Base-by-base conservation (phyloP, 1,284 basidiomycete species). In the Ceratobasidium sp. region DNA sequence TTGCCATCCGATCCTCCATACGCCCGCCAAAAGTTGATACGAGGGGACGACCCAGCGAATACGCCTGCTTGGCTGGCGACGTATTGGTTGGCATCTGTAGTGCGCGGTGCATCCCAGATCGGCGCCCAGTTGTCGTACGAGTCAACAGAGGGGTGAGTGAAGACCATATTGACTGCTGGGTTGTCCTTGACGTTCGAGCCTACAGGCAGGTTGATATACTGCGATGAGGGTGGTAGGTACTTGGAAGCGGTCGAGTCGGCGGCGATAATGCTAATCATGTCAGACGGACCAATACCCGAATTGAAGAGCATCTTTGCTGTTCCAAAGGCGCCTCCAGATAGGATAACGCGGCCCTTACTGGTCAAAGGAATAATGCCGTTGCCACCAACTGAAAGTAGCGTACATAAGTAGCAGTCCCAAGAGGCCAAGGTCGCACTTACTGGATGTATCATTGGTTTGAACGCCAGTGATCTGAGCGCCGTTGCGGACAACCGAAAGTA, bases 41-140 rank as follows among this genome's bases (percentile, higher is more conserved):
- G 82, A 7, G 86, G 86, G 1, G 86, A 88, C 8, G 85, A 81
- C 60, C 82, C 79, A 0, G 87, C 82, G 64, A 89, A 82, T 47
- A 87, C 82, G 43, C 87, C 86, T 22, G 85, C 82, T 69, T 82
- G 83, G 72, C 77, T 77, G 43, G 76, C 75, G 22, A 86, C 76
- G 73, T 87, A 88, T 74, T 86, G 85, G 6, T 78, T 77, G 15
- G 83, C 82, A 74, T 88, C 87, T 2, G 85, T 84, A 7, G 82
- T 74, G 22, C 82, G 81, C 8, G 87, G 87, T 74, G 78, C 77
- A 25, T 76, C 77, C 83, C 83, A 86, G 7, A 88, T 83, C 29
- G 69, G 54, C 15, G 82, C 84, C 87, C 86, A 88, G 75, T 88
- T 87, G n/a, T 87, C 84, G 71, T 87, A 87, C 0, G 85, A 81